A percentile compares a stretch with the other conserved stretches of the same genome.
phyloP scores from a whole-genome alignment of 192 early-diverging fungal species.

The Neocallimastix lanati region DNA sequence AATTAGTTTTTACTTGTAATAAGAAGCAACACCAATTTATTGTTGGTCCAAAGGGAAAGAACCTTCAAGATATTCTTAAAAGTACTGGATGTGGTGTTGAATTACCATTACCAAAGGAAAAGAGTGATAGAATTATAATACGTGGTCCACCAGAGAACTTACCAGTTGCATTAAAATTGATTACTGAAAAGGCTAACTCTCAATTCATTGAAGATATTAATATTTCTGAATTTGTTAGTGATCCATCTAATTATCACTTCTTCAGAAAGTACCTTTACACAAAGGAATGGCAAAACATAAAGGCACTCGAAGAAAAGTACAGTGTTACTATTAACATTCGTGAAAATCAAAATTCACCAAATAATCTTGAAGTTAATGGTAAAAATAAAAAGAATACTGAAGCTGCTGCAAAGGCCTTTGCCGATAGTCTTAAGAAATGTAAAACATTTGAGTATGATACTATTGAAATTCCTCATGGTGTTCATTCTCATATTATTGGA shows the following conservation, averaged over 20 bases:
- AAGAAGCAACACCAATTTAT: slow-evolving; percentile 90
- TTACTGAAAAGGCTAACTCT: slow-evolving; percentile 50
- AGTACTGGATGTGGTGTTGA: slow-evolving; percentile 73
- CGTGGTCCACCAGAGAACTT: slow-evolving; percentile 58
- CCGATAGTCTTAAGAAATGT: neutral
- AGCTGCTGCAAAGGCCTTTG: neutral
- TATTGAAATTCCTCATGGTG: neutral
- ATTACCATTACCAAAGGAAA: slow-evolving; percentile 48
- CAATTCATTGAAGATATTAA: neutral
- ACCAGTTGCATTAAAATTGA: slow-evolving; percentile 47
- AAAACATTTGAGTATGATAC: neutral
- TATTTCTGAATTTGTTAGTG: neutral
- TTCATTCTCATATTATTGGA: neutral
- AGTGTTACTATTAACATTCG: neutral
- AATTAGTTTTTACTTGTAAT: slow-evolving; percentile 48
- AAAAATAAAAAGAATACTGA: neutral
- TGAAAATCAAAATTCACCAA: neutral
- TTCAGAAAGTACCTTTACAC: neutral
- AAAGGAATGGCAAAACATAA: neutral
- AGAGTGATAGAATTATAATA: slow-evolving; percentile 55
- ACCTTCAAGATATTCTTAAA: slow-evolving; percentile 63
- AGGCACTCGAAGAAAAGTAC: neutral
- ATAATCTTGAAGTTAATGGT: neutral
- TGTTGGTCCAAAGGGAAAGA: slow-evolving; percentile 57
- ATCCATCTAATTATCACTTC: neutral